Percentiles rank a stretch among this genome's conserved stretches.
phyloP scores from a whole-genome alignment of 2,329 filamentous ascomycete genomes.

The Fusarium sp. region DNA sequence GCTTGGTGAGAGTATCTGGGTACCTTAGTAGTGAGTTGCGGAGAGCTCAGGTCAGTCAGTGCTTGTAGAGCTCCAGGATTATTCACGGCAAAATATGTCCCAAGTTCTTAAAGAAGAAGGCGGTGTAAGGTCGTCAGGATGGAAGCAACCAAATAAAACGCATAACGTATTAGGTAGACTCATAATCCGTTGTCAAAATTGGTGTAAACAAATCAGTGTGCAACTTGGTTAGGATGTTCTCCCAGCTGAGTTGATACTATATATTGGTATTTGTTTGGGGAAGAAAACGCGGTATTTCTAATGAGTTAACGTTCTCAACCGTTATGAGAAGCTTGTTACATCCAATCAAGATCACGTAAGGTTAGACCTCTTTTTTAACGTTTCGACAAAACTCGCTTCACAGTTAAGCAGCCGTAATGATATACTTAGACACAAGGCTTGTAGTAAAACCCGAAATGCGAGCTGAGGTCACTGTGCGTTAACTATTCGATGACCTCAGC shows the following conservation, averaged over 20 bases:
- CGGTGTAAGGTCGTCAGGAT: constrained; percentile 9
- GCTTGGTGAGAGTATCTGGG: constrained; percentile 13
- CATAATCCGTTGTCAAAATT: not conserved
- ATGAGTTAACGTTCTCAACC: not conserved
- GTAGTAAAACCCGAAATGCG: not conserved
- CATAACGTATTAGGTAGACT: not conserved
- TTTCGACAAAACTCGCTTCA: not conserved
- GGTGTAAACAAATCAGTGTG: not conserved
- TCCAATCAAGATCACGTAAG: not conserved
- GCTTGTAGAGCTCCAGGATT: constrained; percentile 27
- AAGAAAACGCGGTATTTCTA: not conserved
- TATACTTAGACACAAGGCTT: not conserved
- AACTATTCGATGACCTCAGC: not conserved
- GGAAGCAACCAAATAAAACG: not conserved
- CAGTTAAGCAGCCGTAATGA: not conserved
- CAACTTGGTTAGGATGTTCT: not conserved
- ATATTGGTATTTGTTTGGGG: not conserved
- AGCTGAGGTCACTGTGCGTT: not conserved
- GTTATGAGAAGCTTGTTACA: not conserved
- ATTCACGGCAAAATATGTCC: constrained; percentile 30
- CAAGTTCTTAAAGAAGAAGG: constrained; percentile 9
- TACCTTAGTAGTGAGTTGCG: not conserved
- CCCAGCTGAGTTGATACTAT: not conserved
- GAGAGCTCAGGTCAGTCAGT: constrained; percentile 9
- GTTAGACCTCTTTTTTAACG: not conserved